phyloP scores from a whole-genome alignment of 495 filamentous ascomycete species.

The Aspergillus biplanus region DNA sequence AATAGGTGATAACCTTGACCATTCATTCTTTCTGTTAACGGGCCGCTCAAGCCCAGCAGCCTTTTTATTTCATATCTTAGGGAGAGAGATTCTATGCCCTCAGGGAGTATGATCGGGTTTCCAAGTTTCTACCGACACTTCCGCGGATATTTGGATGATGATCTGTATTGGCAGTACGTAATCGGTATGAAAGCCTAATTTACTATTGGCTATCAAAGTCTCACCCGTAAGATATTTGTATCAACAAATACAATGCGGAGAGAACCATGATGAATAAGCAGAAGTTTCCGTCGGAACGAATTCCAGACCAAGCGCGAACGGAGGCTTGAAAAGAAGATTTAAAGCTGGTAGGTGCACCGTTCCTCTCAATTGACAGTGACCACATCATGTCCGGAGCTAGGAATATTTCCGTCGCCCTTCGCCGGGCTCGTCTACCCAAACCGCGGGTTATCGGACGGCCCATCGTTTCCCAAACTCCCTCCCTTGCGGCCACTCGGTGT shows the following conservation, averaged over 20 bases:
- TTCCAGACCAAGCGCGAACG: background rate
- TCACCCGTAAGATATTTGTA: conserved; percentile 5
- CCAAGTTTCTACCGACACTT: background rate
- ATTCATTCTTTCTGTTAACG: no score
- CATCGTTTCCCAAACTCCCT: conserved; percentile 25
- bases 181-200: background rate
- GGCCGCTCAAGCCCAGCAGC: no score
- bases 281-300: conserved; percentile 6
- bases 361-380: conserved; percentile 13
- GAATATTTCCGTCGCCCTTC: conserved; percentile 43
- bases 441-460: conserved; percentile 34
- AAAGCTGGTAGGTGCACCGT: background rate
- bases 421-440: conserved; percentile 45
- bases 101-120: background rate
- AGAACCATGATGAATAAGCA: conserved; percentile 11
- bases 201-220: background rate
- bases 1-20: no score
- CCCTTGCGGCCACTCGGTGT: conserved; percentile 31
- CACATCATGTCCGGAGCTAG: conserved; percentile 44
- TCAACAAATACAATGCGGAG: conserved; percentile 6
- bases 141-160: conserved; percentile 2
- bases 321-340: background rate
- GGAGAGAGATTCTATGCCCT: background rate
- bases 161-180: background rate
- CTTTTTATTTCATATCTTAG: background rate